Base-by-base conservation (phyloP, 1,139 yeast genomes). In the Pichia sp. region DNA sequence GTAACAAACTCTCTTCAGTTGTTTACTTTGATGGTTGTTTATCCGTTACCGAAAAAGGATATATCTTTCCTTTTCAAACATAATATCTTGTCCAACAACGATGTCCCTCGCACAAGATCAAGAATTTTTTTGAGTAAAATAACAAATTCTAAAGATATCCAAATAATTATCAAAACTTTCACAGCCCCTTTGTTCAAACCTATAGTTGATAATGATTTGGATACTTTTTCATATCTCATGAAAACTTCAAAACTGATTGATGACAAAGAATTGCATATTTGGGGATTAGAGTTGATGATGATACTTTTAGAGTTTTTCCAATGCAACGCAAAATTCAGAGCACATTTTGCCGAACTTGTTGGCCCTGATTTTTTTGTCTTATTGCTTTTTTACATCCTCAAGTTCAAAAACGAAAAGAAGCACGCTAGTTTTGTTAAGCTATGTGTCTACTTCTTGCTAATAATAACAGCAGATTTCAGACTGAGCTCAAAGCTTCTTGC, bases 241-340 rank as follows among this genome's bases (percentile, higher is more conserved):
- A 65, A 67, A 49, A 60, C 59, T 13, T 57, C 68, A 1, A 64
- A 62, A 44, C 54, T 64, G 5, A 52, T 64, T 5, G 57, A 54
- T 41, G 52, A 50, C 31, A 52, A 71, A 3, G 70, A 69, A 10
- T 74, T 84, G 1, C 75, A 84, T 0, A 62, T 76, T 1, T 78
- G 87, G 82, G 68, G 81, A 3, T 67, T 72, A 2, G 93, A 87
- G 62, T 67, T 80, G 26, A 67, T 82, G 4, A 77, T 87, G 69
- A 67, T 92, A 8, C 65, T 87, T 23, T 88, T 96, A 89, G 96
- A 88, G 64, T 70, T 90, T 51, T 72, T 82, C 43, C 95, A 88
- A 66, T 84, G 90, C 62, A 92, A 92, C 68, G 74, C 72, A 55
- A 65, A 66, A 40, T 82, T 84, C 62, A 77, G 78, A 58, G 65